Percentiles rank a stretch among this genome's conserved stretches.
Evolutionary conservation across 345 rosid species (phyloP).

Genomic region (Camelina laxa): DNA sequence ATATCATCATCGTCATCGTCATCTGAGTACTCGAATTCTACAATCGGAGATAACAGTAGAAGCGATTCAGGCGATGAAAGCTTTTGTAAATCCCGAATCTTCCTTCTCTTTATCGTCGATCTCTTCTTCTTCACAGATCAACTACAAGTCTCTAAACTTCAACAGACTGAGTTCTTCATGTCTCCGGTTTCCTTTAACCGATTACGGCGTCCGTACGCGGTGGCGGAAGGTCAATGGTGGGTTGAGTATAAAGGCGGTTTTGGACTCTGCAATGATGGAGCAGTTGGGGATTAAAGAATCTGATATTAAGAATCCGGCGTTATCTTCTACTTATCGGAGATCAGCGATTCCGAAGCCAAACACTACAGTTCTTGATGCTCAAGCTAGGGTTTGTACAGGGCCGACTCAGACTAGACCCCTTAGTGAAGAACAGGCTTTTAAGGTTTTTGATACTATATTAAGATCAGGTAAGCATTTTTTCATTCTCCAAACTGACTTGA

Average conservation of each 20-base stretch:
- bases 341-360: constrained; percentile 70
- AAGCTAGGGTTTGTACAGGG: constrained; percentile 96
- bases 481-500: not conserved
- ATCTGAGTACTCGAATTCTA: constrained; percentile 8
- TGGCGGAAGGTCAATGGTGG: constrained; percentile 42
- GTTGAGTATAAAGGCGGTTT: constrained; percentile 43
- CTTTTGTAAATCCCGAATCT: constrained; percentile 53
- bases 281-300: constrained; percentile 68
- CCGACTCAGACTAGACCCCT: constrained; percentile 89
- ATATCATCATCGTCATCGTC: not conserved
- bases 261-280: constrained; percentile 60
- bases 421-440: constrained; percentile 71
- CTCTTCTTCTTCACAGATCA: constrained; percentile 43
- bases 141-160: constrained; percentile 35
- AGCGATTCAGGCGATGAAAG: constrained; percentile 51
- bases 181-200: constrained; percentile 42
- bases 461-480: constrained; percentile 62
- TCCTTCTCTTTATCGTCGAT: constrained; percentile 44
- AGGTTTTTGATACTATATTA: constrained; percentile 74
- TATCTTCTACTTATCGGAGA: constrained; percentile 76
- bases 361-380: constrained; percentile 88
- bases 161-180: constrained; percentile 20
- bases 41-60: constrained; percentile 9
- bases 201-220: constrained; percentile 27
- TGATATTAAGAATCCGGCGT: constrained; percentile 64